Conservation (phyloP, 371 early-diverging fungal genomes). For the Phascolomyces articulosus region DNA sequence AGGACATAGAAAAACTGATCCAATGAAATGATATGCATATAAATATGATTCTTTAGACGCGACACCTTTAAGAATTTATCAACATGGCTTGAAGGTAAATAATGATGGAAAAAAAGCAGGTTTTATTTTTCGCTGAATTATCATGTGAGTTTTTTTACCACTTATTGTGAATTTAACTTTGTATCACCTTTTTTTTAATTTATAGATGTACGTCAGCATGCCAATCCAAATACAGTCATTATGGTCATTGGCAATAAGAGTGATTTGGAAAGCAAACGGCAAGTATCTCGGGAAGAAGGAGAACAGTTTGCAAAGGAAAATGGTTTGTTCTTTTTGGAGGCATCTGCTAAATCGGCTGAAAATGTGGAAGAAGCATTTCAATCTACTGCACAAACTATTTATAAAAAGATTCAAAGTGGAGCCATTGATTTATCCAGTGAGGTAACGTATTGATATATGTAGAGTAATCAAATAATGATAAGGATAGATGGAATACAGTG, state of each 20-base stretch:
- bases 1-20: not conserved
- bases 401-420: slow-evolving; percentile 47
- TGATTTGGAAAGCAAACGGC: slow-evolving; percentile 83
- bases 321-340: slow-evolving; percentile 89
- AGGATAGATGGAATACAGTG: too few relatives aligned
- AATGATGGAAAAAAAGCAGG: not conserved
- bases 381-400: slow-evolving; percentile 46
- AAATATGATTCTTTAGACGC: slow-evolving; percentile 47
- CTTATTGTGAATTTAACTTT: not conserved
- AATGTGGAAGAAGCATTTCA: slow-evolving; percentile 83
- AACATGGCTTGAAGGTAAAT: slow-evolving; percentile 88
- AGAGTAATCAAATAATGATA: too few relatives aligned
- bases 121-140: not conserved
- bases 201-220: slow-evolving; percentile 80
- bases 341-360: slow-evolving; percentile 92
- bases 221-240: slow-evolving; percentile 89
- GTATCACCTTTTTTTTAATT: not conserved
- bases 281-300: slow-evolving; percentile 88
- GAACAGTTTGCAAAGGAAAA: slow-evolving; percentile 86
- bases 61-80: slow-evolving; percentile 91
- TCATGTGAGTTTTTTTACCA: slow-evolving; percentile 1
- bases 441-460: too few relatives aligned
- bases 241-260: slow-evolving; percentile 96
- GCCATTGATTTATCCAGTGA: slow-evolving; percentile 48
- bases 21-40: not conserved